Evolutionary conservation across 495 filamentous ascomycete genomes (phyloP), one percentile per base, ranked within the genome.

Genomic region (Penicillium mononematosum): DNA sequence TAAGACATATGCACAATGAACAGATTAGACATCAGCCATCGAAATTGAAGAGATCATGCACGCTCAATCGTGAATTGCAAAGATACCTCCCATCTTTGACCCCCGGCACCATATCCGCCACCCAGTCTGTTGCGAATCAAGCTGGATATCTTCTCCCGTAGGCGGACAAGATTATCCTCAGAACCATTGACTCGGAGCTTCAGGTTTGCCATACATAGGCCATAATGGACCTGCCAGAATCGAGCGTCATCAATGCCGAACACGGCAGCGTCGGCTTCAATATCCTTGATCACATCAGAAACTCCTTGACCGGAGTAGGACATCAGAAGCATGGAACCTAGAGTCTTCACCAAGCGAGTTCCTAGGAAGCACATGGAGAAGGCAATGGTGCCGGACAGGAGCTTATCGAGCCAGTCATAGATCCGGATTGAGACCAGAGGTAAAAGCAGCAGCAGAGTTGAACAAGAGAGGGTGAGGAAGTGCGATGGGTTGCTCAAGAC

Each of bases 141-240:
- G 62, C 85, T 87, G 34, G 81, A 81, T 22, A 97, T 78, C 46
- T 88, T 83, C 51, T 88, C 86, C 46, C 91, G 82, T 56, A 97
- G 70, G 53, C 85, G 83, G 46, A 74, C 74, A 43, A 91, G 71
- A n/a, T 81, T 79, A 5, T 86, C 82, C 47, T 89, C 88, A 19
- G 85, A 84, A 14, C 81, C 82, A 43, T 75, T 72, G 1, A 92
- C 81, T 31, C 86, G 78, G 16, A 98, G 65, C 74, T 93, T 96
- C 58, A 98, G 65, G 61, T 93, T 96, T 12, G 94, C 94, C 88
- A 96, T 96, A 66, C 89, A 94, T 39, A 97, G 77, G 3, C 94
- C 92, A 68, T 98, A 96, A 72, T 98, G 94, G 19, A 97, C 95
- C 76, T 98, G 94, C 94, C 94, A 98, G 74, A 98, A 96, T 64